phyloP scores from a whole-genome alignment of 208 protist species.

The Naegleria lovaniensis region DNA sequence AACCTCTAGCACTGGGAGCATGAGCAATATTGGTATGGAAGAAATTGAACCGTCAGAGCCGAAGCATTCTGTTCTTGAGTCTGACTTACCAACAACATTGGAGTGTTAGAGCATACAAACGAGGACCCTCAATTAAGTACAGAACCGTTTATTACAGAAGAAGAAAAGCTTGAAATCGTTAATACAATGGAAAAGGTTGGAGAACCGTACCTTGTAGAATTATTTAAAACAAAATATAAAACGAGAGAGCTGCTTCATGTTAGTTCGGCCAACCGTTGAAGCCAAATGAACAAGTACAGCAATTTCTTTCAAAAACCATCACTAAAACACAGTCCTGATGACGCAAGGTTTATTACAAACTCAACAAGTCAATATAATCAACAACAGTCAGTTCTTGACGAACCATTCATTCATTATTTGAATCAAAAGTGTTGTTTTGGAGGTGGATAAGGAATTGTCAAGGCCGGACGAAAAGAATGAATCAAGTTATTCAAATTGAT shows the following conservation, averaged over 20 bases:
- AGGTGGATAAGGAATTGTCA: too few relatives aligned
- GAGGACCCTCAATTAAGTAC: not conserved
- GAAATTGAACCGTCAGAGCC: not conserved
- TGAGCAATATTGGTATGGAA: not conserved
- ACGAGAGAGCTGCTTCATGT: not conserved
- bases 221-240: not conserved
- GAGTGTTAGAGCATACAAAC: not conserved
- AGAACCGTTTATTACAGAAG: not conserved
- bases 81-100: not conserved
- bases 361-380: too few relatives aligned
- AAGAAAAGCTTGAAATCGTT: not conserved
- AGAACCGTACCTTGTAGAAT: not conserved
- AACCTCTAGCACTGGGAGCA: not conserved
- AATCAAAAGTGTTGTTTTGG: too few relatives aligned
- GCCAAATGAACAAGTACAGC: too few relatives aligned
- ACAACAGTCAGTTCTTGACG: too few relatives aligned
- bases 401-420: too few relatives aligned
- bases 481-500: too few relatives aligned
- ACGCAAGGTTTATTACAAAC: too few relatives aligned
- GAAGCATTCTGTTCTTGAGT: not conserved
- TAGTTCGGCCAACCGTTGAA: too few relatives aligned
- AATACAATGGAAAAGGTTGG: not conserved
- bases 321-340: too few relatives aligned
- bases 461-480: too few relatives aligned
- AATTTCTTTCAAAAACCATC: too few relatives aligned